Evolutionary conservation across 345 rosid species (phyloP).

Genomic region (Ceriops zippeliana): DNA sequence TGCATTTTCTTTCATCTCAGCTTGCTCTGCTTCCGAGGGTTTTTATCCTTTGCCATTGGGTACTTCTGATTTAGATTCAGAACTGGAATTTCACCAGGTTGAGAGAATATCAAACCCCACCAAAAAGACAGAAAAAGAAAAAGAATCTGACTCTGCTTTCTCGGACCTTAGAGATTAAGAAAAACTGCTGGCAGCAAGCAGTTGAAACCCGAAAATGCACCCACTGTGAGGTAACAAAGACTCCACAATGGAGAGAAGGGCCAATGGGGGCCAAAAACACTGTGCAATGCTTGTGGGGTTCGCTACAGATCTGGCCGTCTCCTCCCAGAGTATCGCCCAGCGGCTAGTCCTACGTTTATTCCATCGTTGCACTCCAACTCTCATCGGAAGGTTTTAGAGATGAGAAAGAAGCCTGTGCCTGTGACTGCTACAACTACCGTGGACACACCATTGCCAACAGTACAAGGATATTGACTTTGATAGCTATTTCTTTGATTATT

Average conservation of each 20-base stretch:
- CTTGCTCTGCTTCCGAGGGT: background rate
- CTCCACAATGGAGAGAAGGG: conserved; percentile 97
- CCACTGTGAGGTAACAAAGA: conserved; percentile 70
- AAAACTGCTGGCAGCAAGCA: conserved; percentile 15
- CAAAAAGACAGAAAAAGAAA: conserved; percentile 23
- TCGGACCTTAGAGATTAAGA: conserved; percentile 23
- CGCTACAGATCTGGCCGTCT: conserved; percentile 87
- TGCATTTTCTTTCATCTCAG: conserved; percentile 14
- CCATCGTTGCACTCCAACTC: conserved; percentile 70
- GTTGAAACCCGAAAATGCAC: conserved; percentile 49
- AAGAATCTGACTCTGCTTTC: conserved; percentile 29
- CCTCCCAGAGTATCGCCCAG: conserved; percentile 85
- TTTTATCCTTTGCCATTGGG: conserved; percentile 4
- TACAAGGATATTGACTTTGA: conserved; percentile 24
- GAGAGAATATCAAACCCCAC: conserved; percentile 9
- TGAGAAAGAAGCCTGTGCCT: conserved; percentile 49
- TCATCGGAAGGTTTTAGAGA: conserved; percentile 73
- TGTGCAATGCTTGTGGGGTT: conserved; percentile 93
- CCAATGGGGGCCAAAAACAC: conserved; percentile 91
- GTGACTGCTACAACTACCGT: background rate
- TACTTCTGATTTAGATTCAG: conserved; percentile 8
- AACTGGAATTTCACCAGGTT: conserved; percentile 8
- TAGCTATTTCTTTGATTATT: conserved; percentile 33
- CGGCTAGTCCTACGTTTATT: conserved; percentile 75
- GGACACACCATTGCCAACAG: conserved; percentile 7